Conservation (phyloP, 78 protist genomes). For the Dictyostelium purpureum region DNA sequence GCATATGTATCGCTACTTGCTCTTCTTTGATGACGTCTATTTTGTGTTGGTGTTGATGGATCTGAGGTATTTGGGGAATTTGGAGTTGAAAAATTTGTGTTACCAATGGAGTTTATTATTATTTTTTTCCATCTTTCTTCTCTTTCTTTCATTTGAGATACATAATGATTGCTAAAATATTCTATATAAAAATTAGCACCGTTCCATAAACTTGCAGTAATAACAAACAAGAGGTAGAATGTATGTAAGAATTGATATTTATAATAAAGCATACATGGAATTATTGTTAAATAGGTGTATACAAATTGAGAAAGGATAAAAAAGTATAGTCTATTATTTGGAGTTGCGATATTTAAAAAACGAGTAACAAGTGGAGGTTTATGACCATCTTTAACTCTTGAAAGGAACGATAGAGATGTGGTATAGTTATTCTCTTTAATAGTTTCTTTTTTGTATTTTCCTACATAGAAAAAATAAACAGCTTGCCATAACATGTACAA, state of each 20-base stretch:
- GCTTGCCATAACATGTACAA: constrained; percentile 47
- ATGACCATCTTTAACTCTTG: background rate
- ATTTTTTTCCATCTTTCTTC: constrained; percentile 72
- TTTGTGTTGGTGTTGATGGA: too few relatives aligned
- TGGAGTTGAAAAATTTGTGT: background rate
- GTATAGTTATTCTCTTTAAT: constrained; percentile 33
- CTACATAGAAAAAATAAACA: constrained; percentile 26
- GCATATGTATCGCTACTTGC: too few relatives aligned
- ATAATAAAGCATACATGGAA: constrained; percentile 46
- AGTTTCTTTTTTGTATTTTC: constrained; percentile 1
- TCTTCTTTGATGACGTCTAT: too few relatives aligned
- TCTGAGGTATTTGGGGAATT: too few relatives aligned
- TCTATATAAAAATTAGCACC: constrained; percentile 72
- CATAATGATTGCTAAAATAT: constrained; percentile 39
- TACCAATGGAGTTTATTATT: constrained; percentile 32
- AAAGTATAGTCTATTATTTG: constrained; percentile 8
- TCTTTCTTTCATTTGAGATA: constrained; percentile 51
- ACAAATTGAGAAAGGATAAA: constrained; percentile 58
- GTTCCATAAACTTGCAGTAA: constrained; percentile 24
- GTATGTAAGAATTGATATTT: background rate
- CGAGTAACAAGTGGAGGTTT: background rate
- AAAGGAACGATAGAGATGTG: constrained; percentile 33
- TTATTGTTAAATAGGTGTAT: constrained; percentile 26
- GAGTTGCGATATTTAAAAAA: constrained; percentile 10
- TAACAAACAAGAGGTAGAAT: background rate